These are phyloP conservation scores for Aspergillus fijiensis DNA, from an alignment of 2,329 filamentous ascomycete genomes.

Conservation along the genomic window DNA sequence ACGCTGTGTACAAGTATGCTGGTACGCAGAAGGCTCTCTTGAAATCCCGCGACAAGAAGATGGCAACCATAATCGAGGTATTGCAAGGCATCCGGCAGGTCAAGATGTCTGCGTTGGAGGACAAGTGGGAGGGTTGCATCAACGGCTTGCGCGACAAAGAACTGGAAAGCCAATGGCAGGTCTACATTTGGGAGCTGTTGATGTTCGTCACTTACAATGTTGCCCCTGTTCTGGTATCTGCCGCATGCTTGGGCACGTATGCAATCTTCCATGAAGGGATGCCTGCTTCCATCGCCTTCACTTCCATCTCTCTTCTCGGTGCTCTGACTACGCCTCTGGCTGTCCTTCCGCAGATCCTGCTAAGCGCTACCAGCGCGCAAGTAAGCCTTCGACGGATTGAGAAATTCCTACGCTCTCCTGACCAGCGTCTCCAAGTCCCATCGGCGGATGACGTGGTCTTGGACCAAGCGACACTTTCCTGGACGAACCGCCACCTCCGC, in stretches of 20 bases:
- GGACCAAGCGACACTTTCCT: conserved; percentile 4
- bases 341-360: conserved; percentile 1
- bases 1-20: neutral
- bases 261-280: neutral
- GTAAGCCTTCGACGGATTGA: conserved; percentile 2
- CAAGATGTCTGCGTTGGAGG: conserved; percentile 2
- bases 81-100: conserved; percentile 1
- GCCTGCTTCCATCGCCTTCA: conserved; percentile 1
- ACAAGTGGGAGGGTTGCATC: neutral
- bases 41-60: neutral
- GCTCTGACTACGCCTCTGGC: conserved; percentile 1
- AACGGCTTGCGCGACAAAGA: neutral
- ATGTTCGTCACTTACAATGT: conserved; percentile 6
- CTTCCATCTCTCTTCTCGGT: neutral
- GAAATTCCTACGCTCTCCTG: neutral
- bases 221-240: neutral
- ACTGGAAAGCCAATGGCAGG: conserved; percentile 2
- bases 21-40: neutral
- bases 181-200: conserved; percentile 4
- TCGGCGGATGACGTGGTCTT: neutral
- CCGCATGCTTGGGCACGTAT: conserved; percentile 5
- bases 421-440: neutral
- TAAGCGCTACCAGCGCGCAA: neutral
- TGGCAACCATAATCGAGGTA: neutral
- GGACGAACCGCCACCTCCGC: neutral